Percentiles rank a stretch among this genome's conserved stretches.
These are phyloP conservation scores for Penicillium egyptiacum DNA, from an alignment of 495 filamentous ascomycete species.

Conservation along the genomic window DNA sequence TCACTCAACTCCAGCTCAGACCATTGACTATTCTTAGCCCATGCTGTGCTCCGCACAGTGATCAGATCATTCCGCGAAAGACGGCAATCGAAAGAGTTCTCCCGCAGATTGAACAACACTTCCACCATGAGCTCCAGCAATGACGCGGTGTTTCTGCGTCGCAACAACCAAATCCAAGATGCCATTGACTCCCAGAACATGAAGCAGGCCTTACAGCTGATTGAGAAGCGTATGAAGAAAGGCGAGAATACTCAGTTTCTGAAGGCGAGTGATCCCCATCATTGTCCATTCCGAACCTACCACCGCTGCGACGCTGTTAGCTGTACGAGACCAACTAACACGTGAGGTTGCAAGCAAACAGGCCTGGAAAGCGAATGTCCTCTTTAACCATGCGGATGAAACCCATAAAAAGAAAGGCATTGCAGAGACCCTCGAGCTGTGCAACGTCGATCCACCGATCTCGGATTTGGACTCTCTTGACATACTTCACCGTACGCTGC, in stretches of 20 bases:
- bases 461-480: constrained; percentile 54
- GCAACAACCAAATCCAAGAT: constrained; percentile 59
- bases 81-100: neutral
- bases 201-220: constrained; percentile 60
- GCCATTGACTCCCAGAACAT: constrained; percentile 56
- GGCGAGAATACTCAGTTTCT: constrained; percentile 52
- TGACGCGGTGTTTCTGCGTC: constrained; percentile 51
- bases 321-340: neutral
- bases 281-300: neutral
- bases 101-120: neutral
- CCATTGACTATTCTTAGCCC: constrained; percentile 10
- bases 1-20: constrained; percentile 7
- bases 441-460: constrained; percentile 48
- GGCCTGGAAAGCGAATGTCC: constrained; percentile 56
- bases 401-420: constrained; percentile 43
- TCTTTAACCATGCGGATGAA: constrained; percentile 46
- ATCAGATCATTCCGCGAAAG: constrained; percentile 8
- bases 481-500: constrained; percentile 40
- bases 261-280: constrained; percentile 27
- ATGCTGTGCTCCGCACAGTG: constrained; percentile 37
- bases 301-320: too few relatives aligned
- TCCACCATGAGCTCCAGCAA: constrained; percentile 36
- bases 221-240: constrained; percentile 61
- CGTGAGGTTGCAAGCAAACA: constrained; percentile 20
- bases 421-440: constrained; percentile 48